Base-by-base conservation (phyloP, 108 stramenopile species). In the Pseudonitzschia pungens region DNA sequence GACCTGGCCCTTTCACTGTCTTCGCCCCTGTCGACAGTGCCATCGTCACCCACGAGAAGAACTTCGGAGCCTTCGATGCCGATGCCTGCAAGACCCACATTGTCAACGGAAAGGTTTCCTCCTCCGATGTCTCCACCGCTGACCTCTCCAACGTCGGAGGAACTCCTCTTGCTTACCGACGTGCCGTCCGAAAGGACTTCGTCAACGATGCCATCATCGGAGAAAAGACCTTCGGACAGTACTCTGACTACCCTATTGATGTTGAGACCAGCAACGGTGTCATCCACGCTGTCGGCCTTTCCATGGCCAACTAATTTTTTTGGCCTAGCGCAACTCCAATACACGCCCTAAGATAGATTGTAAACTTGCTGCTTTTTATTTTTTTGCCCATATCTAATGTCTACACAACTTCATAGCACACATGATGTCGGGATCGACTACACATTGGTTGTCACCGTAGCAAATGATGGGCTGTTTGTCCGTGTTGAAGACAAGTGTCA, bases 151-250 rank as follows among this genome's bases (percentile, higher is more conserved):
- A 78, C 58, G 40, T 88, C 36, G 73, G 71, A 42, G 87, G 90
- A 51, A 67, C 65, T 11, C 54, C 75, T 20, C 60, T 88, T 41
- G 79, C 66, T 15, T 85, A 84, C 84, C 62, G 74, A 43, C 76
- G 83, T 69, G 80, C 77, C 68, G 77, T 88, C 71, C 75, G 90
- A 58, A 91, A 88, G 84, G 75, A 84, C 72, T 88, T 85, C 75
- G 81, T 88, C 64, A 86, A 91, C 65, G 86, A 88, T 77, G 85
- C 84, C 54, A 83, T 87, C 64, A 82, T 88, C 71, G 90, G 87
- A 60, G 83, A 85, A 74, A 77, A 76, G 71, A 83, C 84, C 65
- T 83, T 84, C 71, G 85, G 84, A 69, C 75, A 56, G 5, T 85
- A 65, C 69, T 31, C 68, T 24, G 69, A 82, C 72, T 88, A 66